A percentile compares a stretch with the other conserved stretches of the same genome.
phyloP scores from a whole-genome alignment of 2,329 filamentous ascomycete genomes.

The Aspergillus aculeatus region DNA sequence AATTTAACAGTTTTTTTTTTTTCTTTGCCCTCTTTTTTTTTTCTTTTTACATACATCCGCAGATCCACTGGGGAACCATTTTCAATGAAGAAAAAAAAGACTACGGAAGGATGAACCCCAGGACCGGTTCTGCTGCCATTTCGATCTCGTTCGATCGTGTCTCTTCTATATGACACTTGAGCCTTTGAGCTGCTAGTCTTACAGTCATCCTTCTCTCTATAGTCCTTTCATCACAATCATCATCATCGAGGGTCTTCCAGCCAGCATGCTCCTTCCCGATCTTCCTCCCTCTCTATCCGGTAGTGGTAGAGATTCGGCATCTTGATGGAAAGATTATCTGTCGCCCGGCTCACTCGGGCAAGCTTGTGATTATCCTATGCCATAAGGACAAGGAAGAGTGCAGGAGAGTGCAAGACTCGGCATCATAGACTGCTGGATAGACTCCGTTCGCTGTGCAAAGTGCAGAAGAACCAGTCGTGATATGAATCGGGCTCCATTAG shows the following conservation, averaged over 20 bases:
- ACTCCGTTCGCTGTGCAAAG: neutral
- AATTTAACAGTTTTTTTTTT: constrained; percentile 20
- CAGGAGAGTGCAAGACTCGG: neutral
- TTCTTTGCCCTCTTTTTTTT: constrained; percentile 8
- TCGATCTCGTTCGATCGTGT: neutral
- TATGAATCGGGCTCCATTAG: neutral
- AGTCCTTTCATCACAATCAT: neutral
- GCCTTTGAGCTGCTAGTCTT: neutral
- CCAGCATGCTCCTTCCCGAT: constrained; percentile 8
- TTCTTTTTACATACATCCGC: constrained; percentile 26
- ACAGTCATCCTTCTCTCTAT: neutral
- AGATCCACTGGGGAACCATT: constrained; percentile 26
- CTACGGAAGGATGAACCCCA: neutral
- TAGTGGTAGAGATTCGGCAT: neutral
- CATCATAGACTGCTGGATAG: neutral
- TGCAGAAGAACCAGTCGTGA: neutral
- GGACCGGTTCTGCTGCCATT: constrained; percentile 3
- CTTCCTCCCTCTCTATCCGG: constrained; percentile 4
- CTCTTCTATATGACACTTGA: neutral
- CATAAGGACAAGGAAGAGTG: neutral
- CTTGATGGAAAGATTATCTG: constrained; percentile 3
- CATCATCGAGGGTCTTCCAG: neutral
- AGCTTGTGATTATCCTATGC: neutral
- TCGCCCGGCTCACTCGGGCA: neutral
- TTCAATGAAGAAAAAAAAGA: constrained; percentile 4